phyloP scores from a whole-genome alignment of 257 asterid species.

The Solanum clarkiae region DNA sequence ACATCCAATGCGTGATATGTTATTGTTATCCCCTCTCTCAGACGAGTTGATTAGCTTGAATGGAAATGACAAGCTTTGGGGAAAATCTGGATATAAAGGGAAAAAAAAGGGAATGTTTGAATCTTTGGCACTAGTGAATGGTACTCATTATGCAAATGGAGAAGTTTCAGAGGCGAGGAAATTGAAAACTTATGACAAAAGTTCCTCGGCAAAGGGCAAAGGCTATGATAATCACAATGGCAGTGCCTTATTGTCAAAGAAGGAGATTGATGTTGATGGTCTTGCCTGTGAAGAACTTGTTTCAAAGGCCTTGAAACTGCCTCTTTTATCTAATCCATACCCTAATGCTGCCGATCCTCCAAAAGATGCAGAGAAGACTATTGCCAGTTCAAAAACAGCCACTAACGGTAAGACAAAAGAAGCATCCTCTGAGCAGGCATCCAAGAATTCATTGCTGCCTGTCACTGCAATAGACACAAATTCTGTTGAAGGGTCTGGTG shows the following conservation, averaged over 20 bases:
- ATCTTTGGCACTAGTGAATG: conserved; percentile 26
- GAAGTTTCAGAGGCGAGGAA: conserved; percentile 32
- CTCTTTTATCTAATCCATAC: conserved; percentile 50
- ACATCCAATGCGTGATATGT: conserved; percentile 23
- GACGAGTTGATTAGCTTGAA: conserved; percentile 40
- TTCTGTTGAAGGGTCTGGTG: conserved; percentile 33
- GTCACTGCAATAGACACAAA: conserved; percentile 21
- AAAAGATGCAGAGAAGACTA: conserved; percentile 18
- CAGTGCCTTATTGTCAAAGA: conserved; percentile 21
- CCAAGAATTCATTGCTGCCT: conserved; percentile 32
- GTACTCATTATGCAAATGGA: conserved; percentile 38
- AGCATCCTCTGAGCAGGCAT: conserved; percentile 19
- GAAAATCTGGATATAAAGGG: conserved; percentile 30
- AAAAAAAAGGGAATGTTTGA: conserved; percentile 19
- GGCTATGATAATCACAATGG: conserved; percentile 10
- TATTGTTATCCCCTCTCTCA: conserved; percentile 69
- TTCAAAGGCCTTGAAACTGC: conserved; percentile 72
- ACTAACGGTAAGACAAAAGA: conserved; percentile 17
- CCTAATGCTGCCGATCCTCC: conserved; percentile 19
- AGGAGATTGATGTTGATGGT: conserved; percentile 38
- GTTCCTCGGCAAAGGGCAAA: conserved; percentile 17
- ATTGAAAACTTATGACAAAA: conserved; percentile 20
- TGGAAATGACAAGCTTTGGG: conserved; percentile 29
- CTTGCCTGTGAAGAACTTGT: conserved; percentile 64
- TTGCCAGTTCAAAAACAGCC: conserved; percentile 6